Percentiles rank a stretch among this genome's conserved stretches.
Conservation (phyloP, 75 land plant species). For the Picea sitchensis region DNA sequence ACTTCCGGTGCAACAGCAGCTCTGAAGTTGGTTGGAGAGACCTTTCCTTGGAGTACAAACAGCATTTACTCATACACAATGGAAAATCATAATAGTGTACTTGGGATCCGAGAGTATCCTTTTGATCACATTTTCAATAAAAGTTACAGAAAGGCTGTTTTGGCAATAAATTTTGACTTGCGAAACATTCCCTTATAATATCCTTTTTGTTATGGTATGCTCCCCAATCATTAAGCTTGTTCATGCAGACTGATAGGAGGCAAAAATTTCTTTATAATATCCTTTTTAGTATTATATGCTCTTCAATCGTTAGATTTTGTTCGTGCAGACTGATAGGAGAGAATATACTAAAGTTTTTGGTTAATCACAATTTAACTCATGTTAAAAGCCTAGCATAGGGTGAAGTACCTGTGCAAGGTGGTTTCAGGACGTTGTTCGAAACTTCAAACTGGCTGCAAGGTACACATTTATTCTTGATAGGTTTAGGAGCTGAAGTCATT, state of each 20-base stretch:
- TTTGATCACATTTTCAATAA: neutral
- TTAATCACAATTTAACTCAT: neutral
- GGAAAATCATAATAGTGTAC: constrained; percentile 98
- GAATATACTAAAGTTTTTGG: neutral
- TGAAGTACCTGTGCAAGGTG: neutral
- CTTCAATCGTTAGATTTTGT: neutral
- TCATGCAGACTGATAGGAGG: neutral
- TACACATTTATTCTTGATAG: neutral
- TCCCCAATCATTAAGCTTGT: neutral
- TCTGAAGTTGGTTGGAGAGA: constrained; percentile 84
- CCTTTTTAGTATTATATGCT: neutral
- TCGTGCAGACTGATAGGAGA: neutral
- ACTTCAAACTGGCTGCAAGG: neutral
- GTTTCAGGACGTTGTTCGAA: neutral
- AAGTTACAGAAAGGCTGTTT: neutral
- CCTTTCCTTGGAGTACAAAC: constrained; percentile 79
- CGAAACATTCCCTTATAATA: neutral
- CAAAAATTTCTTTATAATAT: neutral
- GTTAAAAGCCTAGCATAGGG: neutral
- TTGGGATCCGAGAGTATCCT: constrained; percentile 99
- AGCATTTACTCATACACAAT: constrained; percentile 73
- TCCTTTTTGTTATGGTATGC: neutral
- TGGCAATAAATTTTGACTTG: neutral
- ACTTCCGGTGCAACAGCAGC: constrained; percentile 98
- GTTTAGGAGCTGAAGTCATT: neutral